A percentile compares a stretch with the other conserved stretches of the same genome.
Conservation (phyloP, 2,329 filamentous ascomycete genomes). For the Metarhizium anisopliae region DNA sequence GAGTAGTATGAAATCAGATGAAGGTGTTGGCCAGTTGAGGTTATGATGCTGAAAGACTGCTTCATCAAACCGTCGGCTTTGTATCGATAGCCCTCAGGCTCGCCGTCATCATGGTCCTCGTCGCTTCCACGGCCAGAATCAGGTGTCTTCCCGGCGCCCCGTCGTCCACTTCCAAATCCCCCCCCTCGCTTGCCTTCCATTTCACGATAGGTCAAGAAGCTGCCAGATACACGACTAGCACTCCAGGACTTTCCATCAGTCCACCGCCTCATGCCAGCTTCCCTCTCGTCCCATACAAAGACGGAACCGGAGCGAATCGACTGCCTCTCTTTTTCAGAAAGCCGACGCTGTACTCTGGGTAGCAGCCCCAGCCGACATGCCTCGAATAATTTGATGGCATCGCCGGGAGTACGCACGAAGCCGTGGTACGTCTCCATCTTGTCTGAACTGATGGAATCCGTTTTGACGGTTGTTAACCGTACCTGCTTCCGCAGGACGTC, state of each 20-base stretch:
- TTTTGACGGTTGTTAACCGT: constrained; percentile 10
- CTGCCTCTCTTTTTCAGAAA: constrained; percentile 95
- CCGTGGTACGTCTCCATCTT: constrained; percentile 96
- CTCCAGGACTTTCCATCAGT: constrained; percentile 99
- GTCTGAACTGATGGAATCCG: constrained; percentile 14
- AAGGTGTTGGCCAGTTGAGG: constrained; percentile 76
- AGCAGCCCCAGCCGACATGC: constrained; percentile 84
- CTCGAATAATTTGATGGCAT: constrained; percentile 98
- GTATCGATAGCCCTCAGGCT: constrained; percentile 86
- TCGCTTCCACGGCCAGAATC: constrained; percentile 76
- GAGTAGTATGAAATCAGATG: constrained; percentile 98
- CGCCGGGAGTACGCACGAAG: constrained; percentile 86
- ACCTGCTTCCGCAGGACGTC: constrained; percentile 12
- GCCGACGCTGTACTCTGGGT: constrained; percentile 80
- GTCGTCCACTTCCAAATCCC: constrained; percentile 52
- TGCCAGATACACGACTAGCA: constrained; percentile 91
- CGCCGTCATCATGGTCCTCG: constrained; percentile 74
- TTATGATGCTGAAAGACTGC: constrained; percentile 98
- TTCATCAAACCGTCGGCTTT: constrained; percentile 98
- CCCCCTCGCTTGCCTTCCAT: constrained; percentile 98
- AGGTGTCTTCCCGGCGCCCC: constrained; percentile 64
- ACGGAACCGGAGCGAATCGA: constrained; percentile 94
- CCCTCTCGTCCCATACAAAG: constrained; percentile 98
- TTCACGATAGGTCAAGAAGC: constrained; percentile 93
- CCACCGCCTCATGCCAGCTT: constrained; percentile 97